A percentile compares a stretch with the other conserved stretches of the same genome.
Evolutionary conservation across 2,329 filamentous ascomycete species (phyloP).

Genomic region (Onygenales sp.): DNA sequence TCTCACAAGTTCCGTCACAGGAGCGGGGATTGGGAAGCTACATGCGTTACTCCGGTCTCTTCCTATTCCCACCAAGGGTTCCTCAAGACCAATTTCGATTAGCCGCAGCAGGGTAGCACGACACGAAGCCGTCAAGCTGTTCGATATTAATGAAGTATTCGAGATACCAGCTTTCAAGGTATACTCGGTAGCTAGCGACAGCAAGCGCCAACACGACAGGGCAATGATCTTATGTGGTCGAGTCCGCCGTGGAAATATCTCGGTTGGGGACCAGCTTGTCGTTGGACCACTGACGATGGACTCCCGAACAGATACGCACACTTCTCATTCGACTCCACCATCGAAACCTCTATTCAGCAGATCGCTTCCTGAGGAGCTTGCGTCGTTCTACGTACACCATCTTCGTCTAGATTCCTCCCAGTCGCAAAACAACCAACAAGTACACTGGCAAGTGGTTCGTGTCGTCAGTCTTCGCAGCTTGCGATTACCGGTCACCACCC

Average conservation of each 20-base stretch:
- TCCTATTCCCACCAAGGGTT: conserved; percentile 53
- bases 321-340: conserved; percentile 14
- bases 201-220: conserved; percentile 36
- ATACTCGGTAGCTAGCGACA: conserved; percentile 30
- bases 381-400: conserved; percentile 21
- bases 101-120: conserved; percentile 9
- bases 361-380: conserved; percentile 24
- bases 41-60: conserved; percentile 73
- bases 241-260: conserved; percentile 66
- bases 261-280: conserved; percentile 66
- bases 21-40: conserved; percentile 67
- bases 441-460: conserved; percentile 72
- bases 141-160: conserved; percentile 88
- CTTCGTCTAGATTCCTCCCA: conserved; percentile 32
- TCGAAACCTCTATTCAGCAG: conserved; percentile 19
- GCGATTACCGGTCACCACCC: conserved; percentile 65
- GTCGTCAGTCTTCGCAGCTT: conserved; percentile 84
- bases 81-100: conserved; percentile 14
- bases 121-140: conserved; percentile 56
- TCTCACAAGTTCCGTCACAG: conserved; percentile 77
- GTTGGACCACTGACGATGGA: conserved; percentile 61
- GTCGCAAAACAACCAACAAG: conserved; percentile 45
- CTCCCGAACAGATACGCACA: conserved; percentile 31
- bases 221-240: conserved; percentile 78
- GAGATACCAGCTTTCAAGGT: conserved; percentile 58